Evolutionary conservation across 106 monocot genomes (phyloP).

Genomic region (Dioscorea zingiberensis): DNA sequence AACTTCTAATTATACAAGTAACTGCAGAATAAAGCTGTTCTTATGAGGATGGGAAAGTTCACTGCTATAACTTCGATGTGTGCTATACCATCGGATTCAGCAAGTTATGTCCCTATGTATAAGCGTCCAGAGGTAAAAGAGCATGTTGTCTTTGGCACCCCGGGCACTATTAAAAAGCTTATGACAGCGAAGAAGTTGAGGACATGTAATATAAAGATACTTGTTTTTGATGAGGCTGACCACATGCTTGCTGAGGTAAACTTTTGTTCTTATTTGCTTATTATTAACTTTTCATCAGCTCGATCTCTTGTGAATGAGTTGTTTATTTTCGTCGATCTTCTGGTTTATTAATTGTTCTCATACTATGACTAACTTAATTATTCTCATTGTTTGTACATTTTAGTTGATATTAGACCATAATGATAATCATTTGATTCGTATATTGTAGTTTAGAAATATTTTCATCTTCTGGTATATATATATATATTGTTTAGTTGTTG

Average conservation of each 20-base stretch:
- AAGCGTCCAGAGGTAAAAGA: slow-evolving; percentile 71
- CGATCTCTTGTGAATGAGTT: too few species aligned
- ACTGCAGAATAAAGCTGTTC: slow-evolving; percentile 73
- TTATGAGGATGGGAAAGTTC: slow-evolving; percentile 81
- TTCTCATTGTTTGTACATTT: too few species aligned
- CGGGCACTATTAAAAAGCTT: slow-evolving; percentile 92
- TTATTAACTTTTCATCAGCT: neutral
- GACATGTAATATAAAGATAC: slow-evolving; percentile 64
- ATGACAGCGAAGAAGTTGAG: slow-evolving; percentile 58
- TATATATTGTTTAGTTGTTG: too few species aligned
- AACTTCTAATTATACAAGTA: neutral
- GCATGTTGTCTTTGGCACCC: slow-evolving; percentile 92
- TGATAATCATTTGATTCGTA: too few species aligned
- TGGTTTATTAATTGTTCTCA: too few species aligned
- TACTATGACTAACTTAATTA: too few species aligned
- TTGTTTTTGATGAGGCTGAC: slow-evolving; percentile 97
- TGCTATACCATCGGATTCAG: slow-evolving; percentile 65
- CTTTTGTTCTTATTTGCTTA: neutral
- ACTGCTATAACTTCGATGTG: slow-evolving; percentile 78
- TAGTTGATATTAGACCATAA: too few species aligned
- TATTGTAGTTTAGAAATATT: too few species aligned
- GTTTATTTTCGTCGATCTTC: too few species aligned
- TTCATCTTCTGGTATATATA: too few species aligned
- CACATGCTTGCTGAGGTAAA: slow-evolving; percentile 90
- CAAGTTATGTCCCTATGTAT: slow-evolving; percentile 44